These are phyloP conservation scores for Botrytis fabae DNA, from an alignment of 2,329 filamentous ascomycete genomes.

Conservation along the genomic window DNA sequence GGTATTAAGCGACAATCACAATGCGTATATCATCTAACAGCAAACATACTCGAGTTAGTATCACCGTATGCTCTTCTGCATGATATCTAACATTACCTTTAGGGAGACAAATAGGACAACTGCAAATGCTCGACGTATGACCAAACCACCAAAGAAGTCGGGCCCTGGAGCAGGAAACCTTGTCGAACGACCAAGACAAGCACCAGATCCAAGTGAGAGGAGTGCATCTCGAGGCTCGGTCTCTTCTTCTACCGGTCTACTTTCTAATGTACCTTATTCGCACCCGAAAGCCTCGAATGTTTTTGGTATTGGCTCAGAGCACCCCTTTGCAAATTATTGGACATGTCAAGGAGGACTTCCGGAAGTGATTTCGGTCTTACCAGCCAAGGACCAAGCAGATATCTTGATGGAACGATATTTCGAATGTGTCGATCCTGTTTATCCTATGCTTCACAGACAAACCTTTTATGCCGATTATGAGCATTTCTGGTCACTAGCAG, in stretches of 20 bases:
- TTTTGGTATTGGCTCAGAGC: slow-evolving; percentile 77
- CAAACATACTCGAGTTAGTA: slow-evolving; percentile 72
- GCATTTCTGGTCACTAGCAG: slow-evolving; percentile 68
- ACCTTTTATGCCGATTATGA: slow-evolving; percentile 78
- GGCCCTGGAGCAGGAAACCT: slow-evolving; percentile 27
- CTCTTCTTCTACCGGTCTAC: slow-evolving; percentile 54
- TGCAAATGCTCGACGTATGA: slow-evolving; percentile 56
- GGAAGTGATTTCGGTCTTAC: slow-evolving; percentile 74
- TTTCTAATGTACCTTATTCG: slow-evolving; percentile 73
- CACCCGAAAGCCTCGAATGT: slow-evolving; percentile 71
- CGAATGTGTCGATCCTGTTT: slow-evolving; percentile 74
- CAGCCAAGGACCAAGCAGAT: slow-evolving; percentile 74
- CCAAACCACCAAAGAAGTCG: slow-evolving; percentile 58
- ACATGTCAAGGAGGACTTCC: slow-evolving; percentile 73
- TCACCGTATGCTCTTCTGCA: background rate
- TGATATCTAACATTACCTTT: slow-evolving; percentile 13
- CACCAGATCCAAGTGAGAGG: slow-evolving; percentile 31
- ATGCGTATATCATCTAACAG: slow-evolving; percentile 74
- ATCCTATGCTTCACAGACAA: slow-evolving; percentile 75
- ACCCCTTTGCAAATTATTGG: slow-evolving; percentile 84
- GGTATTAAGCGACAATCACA: slow-evolving; percentile 75
- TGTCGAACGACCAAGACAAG: slow-evolving; percentile 33
- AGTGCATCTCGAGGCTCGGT: slow-evolving; percentile 35
- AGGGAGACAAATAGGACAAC: slow-evolving; percentile 60
- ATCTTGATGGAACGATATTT: slow-evolving; percentile 65